These are phyloP conservation scores for Sanguinoderma infundibulare DNA, from an alignment of 1,284 basidiomycete genomes.

Conservation along the genomic window DNA sequence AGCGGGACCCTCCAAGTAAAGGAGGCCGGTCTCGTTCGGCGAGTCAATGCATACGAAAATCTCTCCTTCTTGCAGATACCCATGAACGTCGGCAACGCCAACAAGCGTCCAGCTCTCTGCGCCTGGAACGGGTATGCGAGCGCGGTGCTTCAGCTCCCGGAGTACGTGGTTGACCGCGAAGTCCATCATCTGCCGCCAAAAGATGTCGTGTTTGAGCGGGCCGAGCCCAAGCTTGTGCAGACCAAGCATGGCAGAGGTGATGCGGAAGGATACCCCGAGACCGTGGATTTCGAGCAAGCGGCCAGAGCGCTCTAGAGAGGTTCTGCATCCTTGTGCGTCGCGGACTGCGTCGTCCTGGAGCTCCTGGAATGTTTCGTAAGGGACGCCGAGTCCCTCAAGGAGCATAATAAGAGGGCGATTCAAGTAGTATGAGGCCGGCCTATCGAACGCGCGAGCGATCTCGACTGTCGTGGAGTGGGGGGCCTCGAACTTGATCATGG, in stretches of 20 bases:
- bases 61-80: constrained; percentile 52
- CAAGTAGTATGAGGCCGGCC: constrained; percentile 61
- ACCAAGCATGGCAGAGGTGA: constrained; percentile 43
- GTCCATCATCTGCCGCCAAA: constrained; percentile 56
- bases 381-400: constrained; percentile 59
- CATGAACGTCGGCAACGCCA: constrained; percentile 67
- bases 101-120: constrained; percentile 62
- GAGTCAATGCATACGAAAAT: constrained; percentile 62
- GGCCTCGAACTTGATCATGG: constrained; percentile 77
- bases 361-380: constrained; percentile 53
- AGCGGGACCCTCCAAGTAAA: constrained; percentile 59
- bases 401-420: constrained; percentile 75
- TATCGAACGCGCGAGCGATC: constrained; percentile 66
- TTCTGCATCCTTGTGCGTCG: constrained; percentile 46
- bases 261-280: constrained; percentile 45
- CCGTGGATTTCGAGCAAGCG: constrained; percentile 49
- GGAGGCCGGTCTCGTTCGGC: constrained; percentile 36
- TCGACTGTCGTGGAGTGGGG: constrained; percentile 64
- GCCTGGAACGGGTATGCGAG: constrained; percentile 63
- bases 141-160: constrained; percentile 67
- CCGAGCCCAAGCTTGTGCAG: constrained; percentile 42
- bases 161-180: constrained; percentile 65
- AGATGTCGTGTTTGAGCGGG: constrained; percentile 41
- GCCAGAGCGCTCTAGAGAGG: constrained; percentile 49
- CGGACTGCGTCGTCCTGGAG: constrained; percentile 59